phyloP scores from a whole-genome alignment of 495 filamentous ascomycete species.

The Penicillium robsamsonii region DNA sequence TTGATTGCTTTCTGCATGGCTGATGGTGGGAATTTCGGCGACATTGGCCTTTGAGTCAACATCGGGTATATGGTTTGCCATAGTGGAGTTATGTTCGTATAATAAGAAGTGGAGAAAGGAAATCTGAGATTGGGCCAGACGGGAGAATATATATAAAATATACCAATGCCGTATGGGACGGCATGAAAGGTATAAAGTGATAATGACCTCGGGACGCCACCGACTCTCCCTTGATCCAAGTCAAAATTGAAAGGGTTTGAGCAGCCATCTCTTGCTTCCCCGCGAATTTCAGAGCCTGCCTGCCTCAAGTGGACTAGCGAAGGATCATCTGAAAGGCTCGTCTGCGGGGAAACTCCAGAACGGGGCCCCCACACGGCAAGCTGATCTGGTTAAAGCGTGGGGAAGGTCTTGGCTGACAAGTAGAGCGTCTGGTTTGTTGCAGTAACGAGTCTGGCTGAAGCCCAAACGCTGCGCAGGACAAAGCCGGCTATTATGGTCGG shows the following conservation, averaged over 20 bases:
- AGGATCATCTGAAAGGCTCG: not conserved
- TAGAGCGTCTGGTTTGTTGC: too few relatives aligned
- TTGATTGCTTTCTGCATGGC: slow-evolving; percentile 28
- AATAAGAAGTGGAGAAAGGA: not conserved
- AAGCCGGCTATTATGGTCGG: slow-evolving; percentile 9
- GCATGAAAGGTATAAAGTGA: not conserved
- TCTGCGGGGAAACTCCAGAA: slow-evolving; percentile 24
- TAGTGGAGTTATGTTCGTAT: slow-evolving; percentile 4
- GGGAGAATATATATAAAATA: not conserved
- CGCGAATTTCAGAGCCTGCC: slow-evolving; percentile 14
- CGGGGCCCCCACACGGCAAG: slow-evolving; percentile 7
- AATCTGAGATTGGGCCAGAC: not conserved
- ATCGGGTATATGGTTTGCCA: slow-evolving; percentile 15
- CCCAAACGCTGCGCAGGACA: not conserved
- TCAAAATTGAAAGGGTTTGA: not conserved
- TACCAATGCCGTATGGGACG: not conserved
- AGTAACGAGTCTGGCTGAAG: not conserved
- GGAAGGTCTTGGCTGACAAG: slow-evolving; percentile 22
- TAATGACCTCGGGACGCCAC: not conserved
- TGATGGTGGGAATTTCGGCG: slow-evolving; percentile 22
- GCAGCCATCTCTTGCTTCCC: not conserved
- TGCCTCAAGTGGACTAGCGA: not conserved
- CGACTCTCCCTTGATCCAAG: not conserved
- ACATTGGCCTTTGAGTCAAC: slow-evolving; percentile 26
- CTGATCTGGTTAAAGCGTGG: slow-evolving; percentile 3